These are phyloP conservation scores for Aspergillus carlsbadensis DNA, from an alignment of 495 filamentous ascomycete species.

Conservation along the genomic window DNA sequence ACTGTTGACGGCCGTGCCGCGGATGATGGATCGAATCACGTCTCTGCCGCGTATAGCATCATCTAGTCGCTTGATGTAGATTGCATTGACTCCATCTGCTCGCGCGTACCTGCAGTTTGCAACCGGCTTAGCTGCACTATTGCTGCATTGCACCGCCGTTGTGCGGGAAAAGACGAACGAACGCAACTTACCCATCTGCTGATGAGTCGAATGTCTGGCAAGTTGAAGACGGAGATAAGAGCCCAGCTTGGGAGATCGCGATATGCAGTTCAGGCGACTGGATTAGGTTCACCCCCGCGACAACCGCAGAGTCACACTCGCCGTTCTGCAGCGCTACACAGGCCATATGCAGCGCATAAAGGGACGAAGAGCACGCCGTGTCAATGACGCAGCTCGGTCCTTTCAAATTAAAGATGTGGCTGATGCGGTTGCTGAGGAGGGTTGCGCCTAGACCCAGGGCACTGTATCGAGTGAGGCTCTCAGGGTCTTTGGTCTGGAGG, in stretches of 20 bases:
- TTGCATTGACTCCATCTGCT: conserved; percentile 35
- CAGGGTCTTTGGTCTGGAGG: no score
- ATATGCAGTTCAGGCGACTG: conserved; percentile 19
- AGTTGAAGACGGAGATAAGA: conserved; percentile 17
- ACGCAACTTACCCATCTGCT: not conserved
- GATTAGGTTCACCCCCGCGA: conserved; percentile 39
- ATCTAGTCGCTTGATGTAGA: conserved; percentile 29
- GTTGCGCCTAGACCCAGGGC: conserved; percentile 13
- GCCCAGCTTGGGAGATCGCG: conserved; percentile 16
- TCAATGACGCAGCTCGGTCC: conserved; percentile 30
- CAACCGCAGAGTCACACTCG: conserved; percentile 35
- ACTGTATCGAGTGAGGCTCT: conserved; percentile 14
- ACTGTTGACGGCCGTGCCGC: conserved; percentile 27
- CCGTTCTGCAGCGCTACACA: conserved; percentile 24
- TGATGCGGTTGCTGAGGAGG: conserved; percentile 33
- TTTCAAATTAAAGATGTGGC: conserved; percentile 34
- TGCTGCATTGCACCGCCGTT: no score
- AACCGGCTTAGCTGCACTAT: conserved; percentile 39
- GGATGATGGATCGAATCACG: conserved; percentile 37
- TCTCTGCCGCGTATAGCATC: conserved; percentile 32
- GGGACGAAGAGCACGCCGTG: conserved; percentile 36
- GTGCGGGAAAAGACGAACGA: no score
- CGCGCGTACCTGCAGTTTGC: conserved; percentile 51
- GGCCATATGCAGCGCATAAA: conserved; percentile 33
- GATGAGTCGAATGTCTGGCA: conserved; percentile 56